Evolutionary conservation across 2,329 filamentous ascomycete genomes (phyloP), one percentile per base, ranked within the genome.

Genomic region (Xylariaceae sp.): DNA sequence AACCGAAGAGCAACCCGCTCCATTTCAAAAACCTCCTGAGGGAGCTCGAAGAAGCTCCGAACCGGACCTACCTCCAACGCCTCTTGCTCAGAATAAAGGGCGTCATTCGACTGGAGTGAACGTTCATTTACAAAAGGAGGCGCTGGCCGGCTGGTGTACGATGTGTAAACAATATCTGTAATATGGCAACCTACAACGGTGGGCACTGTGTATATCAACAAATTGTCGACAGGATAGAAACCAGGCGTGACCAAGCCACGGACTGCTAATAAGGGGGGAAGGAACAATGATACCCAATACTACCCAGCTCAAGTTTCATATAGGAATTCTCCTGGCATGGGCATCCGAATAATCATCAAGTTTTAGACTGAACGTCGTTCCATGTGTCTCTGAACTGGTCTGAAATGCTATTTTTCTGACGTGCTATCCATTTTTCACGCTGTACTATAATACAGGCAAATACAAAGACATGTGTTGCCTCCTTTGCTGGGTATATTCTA

Each of bases 31-130:
- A 81, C 47, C 59, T 85, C 19, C 56, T 82, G 1, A 66, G 63
- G 37, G 81, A 85, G 57, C 68, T 85, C 16, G 74, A 83, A 24
- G 74, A 74, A 50, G 79, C 76, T 3, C 81, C 80, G 2, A 71
- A 64, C 28, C 64, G 80, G 41, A 70, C 70, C 6, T 78, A 69
- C 64, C 54, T 74, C 15, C 66, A 70, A 34, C 66, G 71, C 37
- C 43, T 78, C 34, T 60, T 65, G 44, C 74, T 81, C 54, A 68
- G 68, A 44, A 53, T 81, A 47, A 70, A 71, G 44, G 79, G 80
- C 9, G 68, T 79, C 60, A 69, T 84, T 44, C 67, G 79, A 43
- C 63, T 81, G 41, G 62, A 71, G 51, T 81, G 64, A n/a, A n/a
- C n/a, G n/a, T n/a, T n/a, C n/a, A n/a, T n/a, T n/a, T n/a, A n/a